Base-by-base conservation (phyloP, 2,329 filamentous ascomycete genomes). In the Calonectria hongkongensis region DNA sequence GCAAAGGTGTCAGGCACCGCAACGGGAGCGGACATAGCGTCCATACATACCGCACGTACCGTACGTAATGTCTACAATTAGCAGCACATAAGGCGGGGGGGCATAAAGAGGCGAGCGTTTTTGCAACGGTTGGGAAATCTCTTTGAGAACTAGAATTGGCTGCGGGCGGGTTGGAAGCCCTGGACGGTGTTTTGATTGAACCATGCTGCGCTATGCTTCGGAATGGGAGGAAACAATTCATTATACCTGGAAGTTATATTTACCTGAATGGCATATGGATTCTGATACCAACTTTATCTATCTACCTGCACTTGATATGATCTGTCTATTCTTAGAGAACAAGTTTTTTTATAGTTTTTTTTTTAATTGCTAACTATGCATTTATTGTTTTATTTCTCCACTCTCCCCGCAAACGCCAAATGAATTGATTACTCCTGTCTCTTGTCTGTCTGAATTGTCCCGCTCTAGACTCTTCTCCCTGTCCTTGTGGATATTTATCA, bases 21-120 rank as follows among this genome's bases (percentile, higher is more conserved):
- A 70, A 54, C 48, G 66, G 71, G 73, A 68, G 39, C 48, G 62
- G 71, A 66, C 66, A 51, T n/a, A 45, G 72, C 70, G 73, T 73
- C 73, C 66, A 66, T 74, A 78, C 78, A 79, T 82, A 81, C 74
- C 76, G 74, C 74, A 77, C 74, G 67, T 75, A 74, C 74, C 76
- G 80, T 81, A 83, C 80, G 77, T 84, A 84, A 84, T 84, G 83
- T 84, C 78, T 84, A 84, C 76, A 81, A 75, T 71, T 71, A 77
- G 72, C 71, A 77, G 71, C 71, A 80, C 63, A 76, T 80, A 78
- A 71, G 75, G 70, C 71, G 69, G 71, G 68, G 43, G 48, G 33
- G 41, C 54, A 67, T 64, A 60, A 51, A 51, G 43, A 73, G 75
- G 71, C 73, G 70, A 56, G 56, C 64, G 66, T 71, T 66, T 70